phyloP scores from a whole-genome alignment of 805 yeast genomes.

The Saccharomycopsis sp. region DNA sequence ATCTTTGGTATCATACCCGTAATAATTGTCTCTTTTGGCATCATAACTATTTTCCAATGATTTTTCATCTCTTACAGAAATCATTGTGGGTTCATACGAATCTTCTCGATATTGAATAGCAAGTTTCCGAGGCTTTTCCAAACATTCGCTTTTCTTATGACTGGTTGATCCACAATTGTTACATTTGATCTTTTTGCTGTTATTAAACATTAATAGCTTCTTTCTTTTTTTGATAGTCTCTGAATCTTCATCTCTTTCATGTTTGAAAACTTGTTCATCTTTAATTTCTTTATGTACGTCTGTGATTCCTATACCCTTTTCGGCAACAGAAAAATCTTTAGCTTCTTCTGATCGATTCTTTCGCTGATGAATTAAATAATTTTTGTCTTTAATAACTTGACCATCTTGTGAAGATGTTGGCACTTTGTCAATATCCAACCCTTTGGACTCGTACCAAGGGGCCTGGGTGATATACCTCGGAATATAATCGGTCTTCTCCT shows the following conservation, averaged over 20 bases:
- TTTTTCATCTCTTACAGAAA: conserved; percentile 10
- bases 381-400: conserved; percentile 21
- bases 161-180: conserved; percentile 29
- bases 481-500: conserved; percentile 24
- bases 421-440: conserved; percentile 2
- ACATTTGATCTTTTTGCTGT: conserved; percentile 21
- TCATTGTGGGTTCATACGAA: too few relatives aligned
- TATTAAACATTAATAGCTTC: conserved; percentile 7
- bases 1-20: conserved; percentile 38
- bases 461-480: conserved; percentile 27
- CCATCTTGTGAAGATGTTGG: conserved; percentile 19
- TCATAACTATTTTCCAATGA: conserved; percentile 33
- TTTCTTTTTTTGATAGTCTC: conserved; percentile 4
- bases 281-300: conserved; percentile 26
- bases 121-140: conserved; percentile 27
- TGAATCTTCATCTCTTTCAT: conserved; percentile 1
- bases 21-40: conserved; percentile 48
- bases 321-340: conserved; percentile 32
- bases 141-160: conserved; percentile 27
- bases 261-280: conserved; percentile 15
- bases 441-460: conserved; percentile 27
- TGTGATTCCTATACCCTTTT: conserved; percentile 36
- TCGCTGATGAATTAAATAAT: conserved; percentile 38
- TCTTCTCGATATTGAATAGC: conserved; percentile 19
- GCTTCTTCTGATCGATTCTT: conserved; percentile 26